Evolutionary conservation across 1,139 yeast species (phyloP).

Genomic region (Tardiomyces digboiensis): DNA sequence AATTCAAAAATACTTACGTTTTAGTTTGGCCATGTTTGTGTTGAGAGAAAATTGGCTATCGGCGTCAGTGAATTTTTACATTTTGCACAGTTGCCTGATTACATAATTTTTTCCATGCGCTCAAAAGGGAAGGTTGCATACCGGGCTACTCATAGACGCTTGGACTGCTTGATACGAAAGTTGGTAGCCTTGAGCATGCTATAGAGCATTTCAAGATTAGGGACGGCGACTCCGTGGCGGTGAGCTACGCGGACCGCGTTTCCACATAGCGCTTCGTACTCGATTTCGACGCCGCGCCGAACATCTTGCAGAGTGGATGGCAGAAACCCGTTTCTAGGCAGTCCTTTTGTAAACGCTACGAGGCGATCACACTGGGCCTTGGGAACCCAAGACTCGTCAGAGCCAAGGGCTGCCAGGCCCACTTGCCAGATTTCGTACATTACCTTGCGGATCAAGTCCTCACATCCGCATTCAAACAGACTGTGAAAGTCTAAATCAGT

Average conservation of each 20-base stretch:
- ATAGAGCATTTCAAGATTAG: slow-evolving; percentile 11
- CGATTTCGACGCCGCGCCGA: slow-evolving; percentile 14
- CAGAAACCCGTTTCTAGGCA: slow-evolving; percentile 8
- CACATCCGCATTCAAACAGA: slow-evolving; percentile 8
- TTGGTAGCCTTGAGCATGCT: slow-evolving; percentile 11
- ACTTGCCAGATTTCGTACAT: slow-evolving; percentile 14
- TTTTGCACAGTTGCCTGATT: too few species aligned
- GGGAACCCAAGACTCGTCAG: slow-evolving; percentile 8
- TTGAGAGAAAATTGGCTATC: background rate
- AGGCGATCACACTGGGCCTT: slow-evolving; percentile 5
- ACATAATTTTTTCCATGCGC: background rate
- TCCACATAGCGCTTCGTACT: slow-evolving; percentile 15
- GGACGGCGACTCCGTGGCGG: slow-evolving; percentile 10
- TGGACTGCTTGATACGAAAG: slow-evolving; percentile 4
- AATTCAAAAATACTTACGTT: slow-evolving; percentile 1
- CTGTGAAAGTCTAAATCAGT: slow-evolving; percentile 9
- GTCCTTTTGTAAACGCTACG: slow-evolving; percentile 8
- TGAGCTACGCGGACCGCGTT: slow-evolving; percentile 14
- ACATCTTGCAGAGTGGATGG: slow-evolving; percentile 19
- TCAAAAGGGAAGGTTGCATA: too few species aligned
- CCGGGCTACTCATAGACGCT: too few species aligned
- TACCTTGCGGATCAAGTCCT: slow-evolving; percentile 6
- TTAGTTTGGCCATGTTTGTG: slow-evolving; percentile 6
- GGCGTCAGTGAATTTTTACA: background rate
- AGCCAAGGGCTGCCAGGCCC: slow-evolving; percentile 11